Evolutionary conservation across 805 yeast genomes (phyloP), one percentile per base, ranked within the genome.

Genomic region (Brettanomyces sp.): DNA sequence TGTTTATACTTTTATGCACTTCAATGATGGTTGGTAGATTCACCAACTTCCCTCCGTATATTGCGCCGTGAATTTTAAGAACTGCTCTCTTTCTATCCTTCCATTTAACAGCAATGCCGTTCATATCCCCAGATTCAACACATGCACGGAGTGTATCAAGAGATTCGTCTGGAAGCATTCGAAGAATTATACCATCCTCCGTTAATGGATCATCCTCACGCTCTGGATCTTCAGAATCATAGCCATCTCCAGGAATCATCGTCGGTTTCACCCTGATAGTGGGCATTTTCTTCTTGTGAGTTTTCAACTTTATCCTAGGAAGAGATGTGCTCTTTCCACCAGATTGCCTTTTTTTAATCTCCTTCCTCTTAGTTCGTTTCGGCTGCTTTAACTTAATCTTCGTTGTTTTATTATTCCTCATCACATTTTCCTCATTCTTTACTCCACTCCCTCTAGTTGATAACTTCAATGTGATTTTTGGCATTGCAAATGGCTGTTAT

Each of bases 171-270:
- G 70, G 67, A n/a, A 81, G 52, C 66, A 91, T 80, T 45, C 99
- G 72, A 39, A 93, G 62, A 1, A 89, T 71, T 1, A 93, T 72
- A 0, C 93, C 95, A 52, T 87, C 95, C 58, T 93, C 98, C 7
- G 88, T 69, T 49, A 88, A 66, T 1, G 99, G 98, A 58, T 93
- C 97, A 49, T 89, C 96, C 60, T 93, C 99, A 24, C 87, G 69
- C 53, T 91, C 98, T 0, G 96, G 95, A 18, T 95, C 97, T 56
- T 91, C 98, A 3, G 95, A 84, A 59, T 91, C 99, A 63, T 91
- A 91, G 1, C 98, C 98, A 55, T 91, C 96, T 4, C 96, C 96
- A 0, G 95, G 93, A 3, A 82, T 72, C 54, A 95, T 70, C 0
- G 77, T 72, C 1, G 81, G 81, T 50, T 76, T 77, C 36, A 77